Evolutionary conservation across 2,329 filamentous ascomycete genomes (phyloP).

Genomic region (Emmonsia crescens): DNA sequence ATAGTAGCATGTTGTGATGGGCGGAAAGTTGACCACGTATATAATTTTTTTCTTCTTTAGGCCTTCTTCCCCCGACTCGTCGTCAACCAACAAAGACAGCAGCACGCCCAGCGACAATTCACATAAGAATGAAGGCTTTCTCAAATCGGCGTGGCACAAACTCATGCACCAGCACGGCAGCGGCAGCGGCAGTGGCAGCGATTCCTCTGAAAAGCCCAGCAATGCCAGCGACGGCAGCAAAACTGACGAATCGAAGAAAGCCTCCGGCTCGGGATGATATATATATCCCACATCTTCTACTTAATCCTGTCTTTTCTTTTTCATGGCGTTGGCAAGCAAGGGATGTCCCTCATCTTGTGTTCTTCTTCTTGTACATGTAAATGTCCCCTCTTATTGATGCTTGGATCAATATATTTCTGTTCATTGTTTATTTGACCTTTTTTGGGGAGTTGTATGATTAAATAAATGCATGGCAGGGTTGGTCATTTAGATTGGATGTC

Average conservation of each 20-base stretch:
- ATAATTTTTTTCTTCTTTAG: not conserved
- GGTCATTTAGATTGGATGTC: not conserved
- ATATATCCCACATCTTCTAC: not conserved
- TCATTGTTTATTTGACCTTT: not conserved
- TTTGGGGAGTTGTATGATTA: constrained; percentile 1
- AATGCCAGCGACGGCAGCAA: constrained; percentile 7
- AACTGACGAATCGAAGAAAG: constrained; percentile 30
- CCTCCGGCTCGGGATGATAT: constrained; percentile 27
- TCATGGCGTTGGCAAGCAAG: constrained; percentile 32
- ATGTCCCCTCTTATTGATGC: not conserved
- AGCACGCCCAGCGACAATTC: constrained; percentile 25
- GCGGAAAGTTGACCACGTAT: not conserved
- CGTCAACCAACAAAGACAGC: not conserved
- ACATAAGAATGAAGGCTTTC: constrained; percentile 76
- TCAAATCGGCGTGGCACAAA: constrained; percentile 89
- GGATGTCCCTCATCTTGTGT: constrained; percentile 13
- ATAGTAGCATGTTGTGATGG: not conserved
- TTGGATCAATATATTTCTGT: not conserved
- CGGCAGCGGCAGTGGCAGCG: constrained; percentile 14
- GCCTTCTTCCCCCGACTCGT: constrained; percentile 15
- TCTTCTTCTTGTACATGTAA: constrained; percentile 1
- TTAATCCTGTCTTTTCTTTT: constrained; percentile 9
- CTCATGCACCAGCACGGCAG: constrained; percentile 58
- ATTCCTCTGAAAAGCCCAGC: constrained; percentile 15
- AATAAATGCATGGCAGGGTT: not conserved